Percentiles rank a stretch among this genome's conserved stretches.
phyloP scores from a whole-genome alignment of 257 asterid species.

The Nicotiana undulata region DNA sequence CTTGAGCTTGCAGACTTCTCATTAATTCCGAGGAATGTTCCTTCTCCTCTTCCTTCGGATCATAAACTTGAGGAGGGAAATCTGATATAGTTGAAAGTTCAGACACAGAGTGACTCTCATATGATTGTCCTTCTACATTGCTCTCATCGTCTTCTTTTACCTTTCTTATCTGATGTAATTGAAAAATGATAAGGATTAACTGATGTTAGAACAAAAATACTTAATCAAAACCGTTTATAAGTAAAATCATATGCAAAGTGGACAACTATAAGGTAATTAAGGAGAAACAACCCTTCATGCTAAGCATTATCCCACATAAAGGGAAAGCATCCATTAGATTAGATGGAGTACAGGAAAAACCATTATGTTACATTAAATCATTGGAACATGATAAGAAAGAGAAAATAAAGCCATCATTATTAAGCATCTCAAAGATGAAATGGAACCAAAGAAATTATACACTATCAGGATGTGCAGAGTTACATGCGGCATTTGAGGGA shows the following conservation, averaged over 20 bases:
- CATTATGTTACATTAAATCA: background rate
- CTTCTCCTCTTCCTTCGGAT: slow-evolving; percentile 25
- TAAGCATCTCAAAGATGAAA: background rate
- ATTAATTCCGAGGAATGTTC: slow-evolving; percentile 16
- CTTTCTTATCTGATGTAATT: slow-evolving; percentile 44
- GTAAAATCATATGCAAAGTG: background rate
- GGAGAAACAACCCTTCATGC: background rate
- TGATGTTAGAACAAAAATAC: background rate
- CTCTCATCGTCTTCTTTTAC: slow-evolving; percentile 56
- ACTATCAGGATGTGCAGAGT: background rate
- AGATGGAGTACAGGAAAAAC: background rate
- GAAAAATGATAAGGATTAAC: background rate
- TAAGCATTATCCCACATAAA: background rate
- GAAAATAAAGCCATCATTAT: background rate
- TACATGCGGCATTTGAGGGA: background rate
- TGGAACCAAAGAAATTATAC: background rate
- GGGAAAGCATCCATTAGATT: background rate
- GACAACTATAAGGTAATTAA: background rate
- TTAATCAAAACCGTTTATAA: background rate
- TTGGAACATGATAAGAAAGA: background rate
- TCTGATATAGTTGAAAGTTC: slow-evolving; percentile 24
- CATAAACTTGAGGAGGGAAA: slow-evolving; percentile 19
- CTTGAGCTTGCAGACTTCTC: slow-evolving; percentile 27
- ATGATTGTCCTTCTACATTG: slow-evolving; percentile 18
- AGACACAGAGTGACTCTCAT: slow-evolving; percentile 13